A percentile compares a stretch with the other conserved stretches of the same genome.
Evolutionary conservation across 495 filamentous ascomycete species (phyloP).

Genomic region (Aspergillus campestris): DNA sequence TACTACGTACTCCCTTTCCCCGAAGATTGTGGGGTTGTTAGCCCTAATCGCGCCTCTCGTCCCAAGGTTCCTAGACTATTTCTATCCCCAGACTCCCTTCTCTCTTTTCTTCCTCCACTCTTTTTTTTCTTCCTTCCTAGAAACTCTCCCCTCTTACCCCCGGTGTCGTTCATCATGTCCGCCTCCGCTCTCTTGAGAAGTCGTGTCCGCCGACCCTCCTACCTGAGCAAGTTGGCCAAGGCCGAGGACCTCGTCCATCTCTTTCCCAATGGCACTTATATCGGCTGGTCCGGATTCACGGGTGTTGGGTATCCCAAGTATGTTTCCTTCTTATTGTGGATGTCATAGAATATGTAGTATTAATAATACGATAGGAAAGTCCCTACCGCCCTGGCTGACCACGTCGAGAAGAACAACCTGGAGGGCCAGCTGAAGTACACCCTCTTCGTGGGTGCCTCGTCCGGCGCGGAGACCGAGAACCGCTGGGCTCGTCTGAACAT

Average conservation of each 20-base stretch:
- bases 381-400: constrained; percentile 75
- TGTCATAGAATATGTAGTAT: too few relatives aligned
- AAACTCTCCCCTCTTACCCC: constrained; percentile 6
- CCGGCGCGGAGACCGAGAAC: constrained; percentile 86
- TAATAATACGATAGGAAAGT: constrained; percentile 61
- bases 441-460: constrained; percentile 82
- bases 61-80: constrained; percentile 10
- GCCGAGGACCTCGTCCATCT: constrained; percentile 71
- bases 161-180: constrained; percentile 25
- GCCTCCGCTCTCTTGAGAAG: constrained; percentile 69
- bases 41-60: not conserved
- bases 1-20: too few relatives aligned
- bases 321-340: too few relatives aligned
- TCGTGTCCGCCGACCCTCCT: constrained; percentile 64
- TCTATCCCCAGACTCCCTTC: constrained; percentile 13
- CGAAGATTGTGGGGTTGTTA: constrained; percentile 6
- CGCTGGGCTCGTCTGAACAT: constrained; percentile 80
- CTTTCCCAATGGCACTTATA: constrained; percentile 74
- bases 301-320: constrained; percentile 88
- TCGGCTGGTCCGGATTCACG: constrained; percentile 89
- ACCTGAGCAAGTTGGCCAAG: constrained; percentile 69
- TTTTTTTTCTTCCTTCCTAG: constrained; percentile 3
- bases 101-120: not conserved
- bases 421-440: constrained; percentile 78
- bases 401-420: constrained; percentile 82